Evolutionary conservation across 495 filamentous ascomycete genomes (phyloP).

Genomic region (Podospora fimiseda): DNA sequence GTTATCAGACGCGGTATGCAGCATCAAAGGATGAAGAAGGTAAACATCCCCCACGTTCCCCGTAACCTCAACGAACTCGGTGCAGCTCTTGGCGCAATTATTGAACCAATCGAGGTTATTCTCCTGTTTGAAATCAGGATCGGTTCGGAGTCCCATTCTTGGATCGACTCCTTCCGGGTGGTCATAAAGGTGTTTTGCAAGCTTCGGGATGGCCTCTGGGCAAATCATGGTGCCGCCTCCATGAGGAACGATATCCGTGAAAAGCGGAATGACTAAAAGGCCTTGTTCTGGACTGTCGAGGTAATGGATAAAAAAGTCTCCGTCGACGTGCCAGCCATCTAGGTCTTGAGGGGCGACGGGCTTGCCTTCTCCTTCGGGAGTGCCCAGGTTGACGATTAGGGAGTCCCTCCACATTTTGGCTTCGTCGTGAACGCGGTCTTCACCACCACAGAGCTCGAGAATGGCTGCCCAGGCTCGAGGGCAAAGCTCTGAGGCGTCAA

Average conservation of each 20-base stretch:
- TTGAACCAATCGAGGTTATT: slow-evolving; percentile 49
- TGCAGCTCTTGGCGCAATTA: slow-evolving; percentile 36
- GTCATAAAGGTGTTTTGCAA: slow-evolving; percentile 55
- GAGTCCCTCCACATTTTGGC: slow-evolving; percentile 58
- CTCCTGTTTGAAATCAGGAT: slow-evolving; percentile 34
- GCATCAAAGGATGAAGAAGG: slow-evolving; percentile 67
- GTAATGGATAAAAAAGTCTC: slow-evolving; percentile 71
- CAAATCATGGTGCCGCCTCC: slow-evolving; percentile 67
- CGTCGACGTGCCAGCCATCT: slow-evolving; percentile 67
- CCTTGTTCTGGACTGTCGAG: slow-evolving; percentile 69
- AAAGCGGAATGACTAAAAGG: slow-evolving; percentile 62
- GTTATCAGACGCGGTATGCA: slow-evolving; percentile 60
- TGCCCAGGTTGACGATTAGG: slow-evolving; percentile 69
- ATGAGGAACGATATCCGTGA: slow-evolving; percentile 54
- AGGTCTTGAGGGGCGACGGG: slow-evolving; percentile 45
- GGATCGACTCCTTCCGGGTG: slow-evolving; percentile 66
- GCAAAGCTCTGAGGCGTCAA: slow-evolving; percentile 52
- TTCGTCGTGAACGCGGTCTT: slow-evolving; percentile 47
- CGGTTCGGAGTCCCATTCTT: slow-evolving; percentile 52
- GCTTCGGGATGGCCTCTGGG: slow-evolving; percentile 48
- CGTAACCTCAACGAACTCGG: slow-evolving; percentile 59
- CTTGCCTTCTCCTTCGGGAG: slow-evolving; percentile 45
- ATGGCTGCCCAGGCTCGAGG: slow-evolving; percentile 66
- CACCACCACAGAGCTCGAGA: slow-evolving; percentile 63
- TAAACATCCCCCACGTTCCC: slow-evolving; percentile 61